Base-by-base conservation (phyloP, 768 basidiomycete genomes). In the Amanita subjunquillea region DNA sequence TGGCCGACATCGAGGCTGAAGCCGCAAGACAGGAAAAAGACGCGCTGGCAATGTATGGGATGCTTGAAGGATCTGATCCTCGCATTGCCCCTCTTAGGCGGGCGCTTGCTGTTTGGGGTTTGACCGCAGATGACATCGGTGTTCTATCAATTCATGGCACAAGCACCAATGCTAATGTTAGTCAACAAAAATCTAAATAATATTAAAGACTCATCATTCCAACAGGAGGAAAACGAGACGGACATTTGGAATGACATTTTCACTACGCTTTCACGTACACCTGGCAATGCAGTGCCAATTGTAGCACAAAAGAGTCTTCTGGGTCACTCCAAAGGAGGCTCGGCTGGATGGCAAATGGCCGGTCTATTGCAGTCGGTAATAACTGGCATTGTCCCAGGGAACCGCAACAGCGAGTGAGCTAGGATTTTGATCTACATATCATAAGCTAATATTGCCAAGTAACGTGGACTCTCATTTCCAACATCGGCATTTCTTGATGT, bases 241-340 rank as follows among this genome's bases (percentile, higher is more conserved):
- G 82, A 83, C 58, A 93, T 97, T 52, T 98, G 95, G 90, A 93
- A 98, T 66, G 84, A 91, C 55, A 85, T 96, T 64, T 87, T 99
- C 70, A 81, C 78, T n/a, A 79, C 81, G 40, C 84, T 97, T 57
- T 81, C 82, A 38, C 91, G 96, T 56, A 90, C 91, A 6, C 81
- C 84, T 37, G 95, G 96, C 50, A 98, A 98, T 66, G 93, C 94
- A n/a, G 85, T 95, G 44, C 96, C 96, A 4, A 83, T 96, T 62
- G 87, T 98, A 67, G 92, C 96, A 2, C 96, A 98, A 69, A 99
- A 99, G 79, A 91, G 87, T 66, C 76, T 99, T 47, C 86, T 95
- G 29, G 96, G 96, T 55, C 95, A 99, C 65, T 85, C 95, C 9
- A 99, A 99, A 76, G 96, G 96, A 67, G 96, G 95, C 55, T 91